These are phyloP conservation scores for Candida ulmi DNA, from an alignment of 805 yeast genomes.

Conservation along the genomic window DNA sequence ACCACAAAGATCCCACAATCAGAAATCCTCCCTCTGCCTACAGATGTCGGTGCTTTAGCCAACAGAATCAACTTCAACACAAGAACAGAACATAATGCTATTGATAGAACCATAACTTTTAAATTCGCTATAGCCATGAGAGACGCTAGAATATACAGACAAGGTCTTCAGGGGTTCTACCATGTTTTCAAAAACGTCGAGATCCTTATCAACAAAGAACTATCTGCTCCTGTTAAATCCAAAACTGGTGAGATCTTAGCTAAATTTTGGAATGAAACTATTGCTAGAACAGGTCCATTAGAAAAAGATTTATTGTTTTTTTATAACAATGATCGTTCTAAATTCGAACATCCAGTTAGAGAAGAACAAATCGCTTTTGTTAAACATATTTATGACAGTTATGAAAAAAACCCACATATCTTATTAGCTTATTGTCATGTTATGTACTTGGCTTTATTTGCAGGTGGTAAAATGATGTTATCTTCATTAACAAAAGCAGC, in stretches of 20 bases:
- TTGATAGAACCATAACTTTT: constrained; percentile 62
- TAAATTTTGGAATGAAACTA: constrained; percentile 63
- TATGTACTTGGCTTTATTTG: constrained; percentile 78
- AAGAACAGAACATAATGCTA: constrained; percentile 56
- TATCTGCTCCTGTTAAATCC: constrained; percentile 26
- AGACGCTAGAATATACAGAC: constrained; percentile 73
- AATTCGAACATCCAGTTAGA: constrained; percentile 54
- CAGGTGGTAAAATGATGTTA: constrained; percentile 75
- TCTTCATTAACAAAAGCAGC: constrained; percentile 60
- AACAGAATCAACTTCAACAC: constrained; percentile 76
- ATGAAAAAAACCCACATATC: constrained; percentile 60
- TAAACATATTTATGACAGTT: constrained; percentile 49
- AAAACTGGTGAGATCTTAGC: constrained; percentile 38
- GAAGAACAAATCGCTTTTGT: constrained; percentile 57
- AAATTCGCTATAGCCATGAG: constrained; percentile 71
- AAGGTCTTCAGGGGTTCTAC: constrained; percentile 70
- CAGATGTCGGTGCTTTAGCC: constrained; percentile 79
- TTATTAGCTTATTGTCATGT: constrained; percentile 81
- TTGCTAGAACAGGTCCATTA: constrained; percentile 54
- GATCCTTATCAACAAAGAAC: constrained; percentile 39
- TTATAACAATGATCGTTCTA: constrained; percentile 49
- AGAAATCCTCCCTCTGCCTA: constrained; percentile 71
- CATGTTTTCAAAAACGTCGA: constrained; percentile 67
- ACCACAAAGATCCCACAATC: constrained; percentile 24
- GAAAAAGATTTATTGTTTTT: constrained; percentile 62